Evolutionary conservation across 2,329 filamentous ascomycete genomes (phyloP), one percentile per base, ranked within the genome.

Genomic region (Ascocoryne sarcoides): DNA sequence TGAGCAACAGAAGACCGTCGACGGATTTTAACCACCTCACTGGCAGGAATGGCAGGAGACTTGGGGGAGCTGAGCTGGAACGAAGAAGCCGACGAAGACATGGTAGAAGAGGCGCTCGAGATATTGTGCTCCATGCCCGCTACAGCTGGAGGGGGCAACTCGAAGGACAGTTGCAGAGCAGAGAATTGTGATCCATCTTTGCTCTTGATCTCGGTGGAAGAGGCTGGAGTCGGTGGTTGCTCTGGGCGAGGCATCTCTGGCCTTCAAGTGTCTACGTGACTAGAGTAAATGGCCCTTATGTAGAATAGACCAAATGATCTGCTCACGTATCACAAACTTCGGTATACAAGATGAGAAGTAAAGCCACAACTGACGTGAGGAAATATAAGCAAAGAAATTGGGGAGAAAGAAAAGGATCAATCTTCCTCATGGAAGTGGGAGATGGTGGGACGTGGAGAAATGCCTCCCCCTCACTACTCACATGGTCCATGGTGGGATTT

Each of bases 161-260:
- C 73, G 59, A 92, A 88, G 37, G 78, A 70, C 47, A 78, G 68
- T 53, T 87, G 84, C 17, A 83, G 66, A 29, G 71, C 67, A 33
- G 81, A 69, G 45, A 75, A 71, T 36, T 70, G 68, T n/a, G 69
- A 67, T 45, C 77, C 76, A 62, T 82, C 79, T 62, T 85, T 78
- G 49, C 77, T 80, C 42, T 76, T 75, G 59, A 92, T 84, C 57
- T 92, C 86, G 37, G 82, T 82, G 23, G 84, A 90, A 9, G 84
- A 84, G 38, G 77, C 79, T 30, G 86, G 87, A 36, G 86, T 93
- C 32, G 81, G 84, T 32, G 82, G 85, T 39, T 79, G 69, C 40
- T 67, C 69, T 32, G 74, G 69, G 43, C 73, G 77, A 60, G 82
- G 76, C 83, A 88, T 88, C 48, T 46, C 12, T 4, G 4, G 32